Conservation (phyloP, 1,284 basidiomycete species). For the Boletus calvinii region DNA sequence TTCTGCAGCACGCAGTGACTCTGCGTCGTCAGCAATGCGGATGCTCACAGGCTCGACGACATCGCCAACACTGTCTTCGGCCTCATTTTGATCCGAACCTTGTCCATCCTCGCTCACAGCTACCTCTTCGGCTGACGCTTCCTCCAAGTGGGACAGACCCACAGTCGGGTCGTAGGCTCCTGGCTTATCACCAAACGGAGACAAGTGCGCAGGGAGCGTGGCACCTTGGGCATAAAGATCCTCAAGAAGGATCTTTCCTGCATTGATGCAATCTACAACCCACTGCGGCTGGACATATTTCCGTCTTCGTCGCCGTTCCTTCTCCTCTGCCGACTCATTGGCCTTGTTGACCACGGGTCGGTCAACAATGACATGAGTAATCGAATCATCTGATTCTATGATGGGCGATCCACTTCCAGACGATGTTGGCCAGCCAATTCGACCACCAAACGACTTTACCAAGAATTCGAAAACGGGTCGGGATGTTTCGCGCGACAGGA, state of each 20-base stretch:
- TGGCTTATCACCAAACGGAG: conserved; percentile 87
- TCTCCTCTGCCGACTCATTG: conserved; percentile 58
- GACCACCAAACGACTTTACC: conserved; percentile 88
- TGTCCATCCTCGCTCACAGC: conserved; percentile 44
- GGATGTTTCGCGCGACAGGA: conserved; percentile 92
- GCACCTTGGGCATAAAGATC: conserved; percentile 87
- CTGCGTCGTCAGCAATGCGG: conserved; percentile 59
- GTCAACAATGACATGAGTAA: conserved; percentile 97
- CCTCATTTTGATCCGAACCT: conserved; percentile 36
- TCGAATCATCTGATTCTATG: conserved; percentile 70
- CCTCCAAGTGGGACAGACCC: conserved; percentile 41
- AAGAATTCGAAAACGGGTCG: conserved; percentile 94
- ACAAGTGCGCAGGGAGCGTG: conserved; percentile 91
- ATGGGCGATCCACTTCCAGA: conserved; percentile 84
- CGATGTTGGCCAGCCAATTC: conserved; percentile 86
- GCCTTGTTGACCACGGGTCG: conserved; percentile 62
- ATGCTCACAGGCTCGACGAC: conserved; percentile 48
- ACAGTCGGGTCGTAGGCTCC: conserved; percentile 75
- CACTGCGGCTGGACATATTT: conserved; percentile 98
- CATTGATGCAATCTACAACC: conserved; percentile 96
- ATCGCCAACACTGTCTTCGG: conserved; percentile 33
- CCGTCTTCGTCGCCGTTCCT: conserved; percentile 65
- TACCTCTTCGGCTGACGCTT: conserved; percentile 34
- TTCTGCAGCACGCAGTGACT: conserved; percentile 84
- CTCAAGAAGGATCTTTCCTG: conserved; percentile 80